Base-by-base conservation (phyloP, 2,329 filamentous ascomycete genomes). In the Mollisia scopiformis region DNA sequence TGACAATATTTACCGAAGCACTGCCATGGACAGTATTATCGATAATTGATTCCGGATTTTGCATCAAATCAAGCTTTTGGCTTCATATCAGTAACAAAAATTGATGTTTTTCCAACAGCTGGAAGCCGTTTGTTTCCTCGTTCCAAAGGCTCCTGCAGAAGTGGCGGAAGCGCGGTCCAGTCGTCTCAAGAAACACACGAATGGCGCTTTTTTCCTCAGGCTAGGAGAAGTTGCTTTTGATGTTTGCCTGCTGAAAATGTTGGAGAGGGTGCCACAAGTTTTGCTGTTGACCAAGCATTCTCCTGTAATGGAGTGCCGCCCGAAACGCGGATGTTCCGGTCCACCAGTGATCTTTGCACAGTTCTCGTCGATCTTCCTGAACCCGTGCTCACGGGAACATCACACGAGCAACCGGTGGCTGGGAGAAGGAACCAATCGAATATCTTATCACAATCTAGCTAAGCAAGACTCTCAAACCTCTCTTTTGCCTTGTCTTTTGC, bases 401-500 rank as follows among this genome's bases (percentile, higher is more conserved):
- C n/a, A n/a, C n/a, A 14, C 21, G 14, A 28, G 13, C 28, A 49
- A 16, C 23, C 27, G 31, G 31, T 27, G 30, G 51, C 23, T 13
- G 51, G 51, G 23, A 37, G 37, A 14, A 10, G 31, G 16, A 27
- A 2, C 14, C 16, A 35, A 11, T 31, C 35, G 16, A 23, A n/a
- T 25, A 16, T 41, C 35, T 4, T 35, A 27, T 16, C 33, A 39
- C 5, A 33, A 31, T 55, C 33, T 28, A 28, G n/a, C 53, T 72
- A 79, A 51, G 68, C 72, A 77, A 89, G 76, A 73, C 77, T 81
- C 69, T 86, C 84, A 69, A 86, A 90, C 65, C 88, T 79, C 72
- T 89, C 85, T 68, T 88, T 82, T 1, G 88, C 88, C 73, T 84
- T 84, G 57, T 89, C 87, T 72, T 86, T 86, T 25, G 85, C 86